Conservation (phyloP, 1,284 basidiomycete genomes). For the Irpex sp. region DNA sequence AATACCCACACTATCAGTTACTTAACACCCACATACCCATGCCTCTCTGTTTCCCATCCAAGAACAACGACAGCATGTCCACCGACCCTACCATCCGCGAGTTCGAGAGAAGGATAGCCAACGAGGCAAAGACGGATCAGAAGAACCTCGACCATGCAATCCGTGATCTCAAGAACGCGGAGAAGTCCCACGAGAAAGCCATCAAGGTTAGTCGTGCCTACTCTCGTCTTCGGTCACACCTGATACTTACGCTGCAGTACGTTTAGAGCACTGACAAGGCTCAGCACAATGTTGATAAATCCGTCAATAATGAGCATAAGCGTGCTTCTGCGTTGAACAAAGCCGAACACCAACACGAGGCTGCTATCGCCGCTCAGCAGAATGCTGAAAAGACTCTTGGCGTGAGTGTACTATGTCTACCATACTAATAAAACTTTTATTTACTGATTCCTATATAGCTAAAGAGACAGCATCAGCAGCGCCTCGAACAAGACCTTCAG, state of each 20-base stretch:
- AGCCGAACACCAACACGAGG: conserved; percentile 47
- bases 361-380: conserved; percentile 38
- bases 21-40: conserved; percentile 10
- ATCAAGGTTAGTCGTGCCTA: conserved; percentile 36
- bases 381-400: conserved; percentile 42
- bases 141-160: conserved; percentile 39
- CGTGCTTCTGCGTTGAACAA: conserved; percentile 43
- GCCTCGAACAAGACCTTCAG: conserved; percentile 25
- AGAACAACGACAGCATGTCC: conserved; percentile 14
- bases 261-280: conserved; percentile 42
- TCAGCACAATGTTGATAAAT: conserved; percentile 41
- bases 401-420: conserved; percentile 26
- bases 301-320: conserved; percentile 43
- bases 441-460: conserved; percentile 15
- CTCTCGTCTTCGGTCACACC: not conserved
- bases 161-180: conserved; percentile 43
- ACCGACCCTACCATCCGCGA: conserved; percentile 34
- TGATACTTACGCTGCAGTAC: not conserved
- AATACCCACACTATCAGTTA: not conserved
- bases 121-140: conserved; percentile 46
- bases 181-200: conserved; percentile 44
- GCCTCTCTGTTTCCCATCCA: conserved; percentile 23
- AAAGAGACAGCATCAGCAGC: conserved; percentile 25
- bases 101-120: conserved; percentile 41
- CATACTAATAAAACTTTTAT: no score